These are phyloP conservation scores for Kodamaea sp. DNA, from an alignment of 1,139 yeast genomes.

Conservation along the genomic window DNA sequence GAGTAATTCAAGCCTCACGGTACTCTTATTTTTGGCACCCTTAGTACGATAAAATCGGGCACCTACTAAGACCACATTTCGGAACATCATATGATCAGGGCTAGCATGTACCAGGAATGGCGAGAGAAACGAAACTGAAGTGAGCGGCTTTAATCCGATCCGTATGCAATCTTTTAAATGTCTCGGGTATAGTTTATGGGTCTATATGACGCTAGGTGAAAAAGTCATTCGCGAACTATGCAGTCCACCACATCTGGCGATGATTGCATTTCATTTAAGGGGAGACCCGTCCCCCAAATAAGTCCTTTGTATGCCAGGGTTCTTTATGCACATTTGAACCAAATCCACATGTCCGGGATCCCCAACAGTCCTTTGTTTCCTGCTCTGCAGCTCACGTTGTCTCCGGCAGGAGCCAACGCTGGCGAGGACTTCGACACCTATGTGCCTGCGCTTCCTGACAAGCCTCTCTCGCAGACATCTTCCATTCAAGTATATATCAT, in stretches of 20 bases:
- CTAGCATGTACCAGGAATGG: too few relatives aligned
- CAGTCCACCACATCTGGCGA: neutral
- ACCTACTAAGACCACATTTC: neutral
- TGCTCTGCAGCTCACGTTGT: conserved; percentile 28
- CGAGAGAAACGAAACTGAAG: too few relatives aligned
- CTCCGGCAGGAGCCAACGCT: conserved; percentile 4
- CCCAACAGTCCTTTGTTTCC: conserved; percentile 35
- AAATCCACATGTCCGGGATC: conserved; percentile 9
- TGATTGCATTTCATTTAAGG: neutral
- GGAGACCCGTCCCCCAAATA: too few relatives aligned
- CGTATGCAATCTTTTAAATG: too few relatives aligned
- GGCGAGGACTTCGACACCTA: conserved; percentile 12
- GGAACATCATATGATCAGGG: too few relatives aligned
- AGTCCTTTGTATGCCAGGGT: too few relatives aligned
- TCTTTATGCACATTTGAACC: too few relatives aligned
- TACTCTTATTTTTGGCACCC: conserved; percentile 5
- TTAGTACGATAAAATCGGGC: conserved; percentile 1
- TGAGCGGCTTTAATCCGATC: too few relatives aligned
- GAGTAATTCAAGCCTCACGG: neutral
- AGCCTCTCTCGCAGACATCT: conserved; percentile 48
- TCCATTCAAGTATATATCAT: conserved; percentile 55
- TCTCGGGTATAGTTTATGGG: too few relatives aligned
- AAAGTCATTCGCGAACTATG: neutral
- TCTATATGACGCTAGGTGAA: too few relatives aligned
- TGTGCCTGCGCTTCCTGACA: conserved; percentile 49